Percentiles rank a stretch among this genome's conserved stretches.
These are phyloP conservation scores for Cucumis sativus DNA, from an alignment of 306 rosid genomes.

Conservation along the genomic window DNA sequence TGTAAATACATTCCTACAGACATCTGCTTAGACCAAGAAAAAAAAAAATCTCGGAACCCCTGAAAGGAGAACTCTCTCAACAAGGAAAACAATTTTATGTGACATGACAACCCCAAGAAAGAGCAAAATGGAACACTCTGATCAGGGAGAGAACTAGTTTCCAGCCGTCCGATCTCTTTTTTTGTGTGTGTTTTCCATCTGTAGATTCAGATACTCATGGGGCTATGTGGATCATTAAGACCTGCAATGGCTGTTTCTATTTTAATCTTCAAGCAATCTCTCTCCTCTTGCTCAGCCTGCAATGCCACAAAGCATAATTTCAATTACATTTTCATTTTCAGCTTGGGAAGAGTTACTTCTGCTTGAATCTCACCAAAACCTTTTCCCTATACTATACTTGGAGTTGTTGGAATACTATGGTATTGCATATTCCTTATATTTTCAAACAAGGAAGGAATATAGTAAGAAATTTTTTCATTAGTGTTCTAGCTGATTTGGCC, in stretches of 20 bases:
- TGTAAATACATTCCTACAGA: background rate
- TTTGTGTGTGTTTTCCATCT: background rate
- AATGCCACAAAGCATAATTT: background rate
- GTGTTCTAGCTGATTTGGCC: background rate
- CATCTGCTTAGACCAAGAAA: background rate
- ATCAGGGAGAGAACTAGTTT: background rate
- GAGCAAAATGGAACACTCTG: background rate
- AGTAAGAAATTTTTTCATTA: too few relatives aligned
- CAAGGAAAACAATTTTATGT: conserved; percentile 1
- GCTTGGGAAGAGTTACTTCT: background rate
- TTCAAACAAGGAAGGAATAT: too few relatives aligned
- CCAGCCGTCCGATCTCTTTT: background rate
- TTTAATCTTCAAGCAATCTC: conserved; percentile 43
- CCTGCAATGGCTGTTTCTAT: conserved; percentile 66
- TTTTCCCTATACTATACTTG: too few relatives aligned
- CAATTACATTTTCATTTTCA: background rate
- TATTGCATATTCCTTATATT: too few relatives aligned
- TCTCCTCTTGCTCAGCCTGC: conserved; percentile 86
- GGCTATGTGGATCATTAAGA: conserved; percentile 70
- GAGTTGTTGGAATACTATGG: too few relatives aligned
- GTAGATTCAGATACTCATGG: conserved; percentile 44
- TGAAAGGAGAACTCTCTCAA: background rate
- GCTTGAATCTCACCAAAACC: background rate
- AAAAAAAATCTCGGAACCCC: background rate
- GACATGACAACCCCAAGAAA: background rate